Conservation (phyloP, 257 asterid genomes). For the Scutellaria baicalensis region DNA sequence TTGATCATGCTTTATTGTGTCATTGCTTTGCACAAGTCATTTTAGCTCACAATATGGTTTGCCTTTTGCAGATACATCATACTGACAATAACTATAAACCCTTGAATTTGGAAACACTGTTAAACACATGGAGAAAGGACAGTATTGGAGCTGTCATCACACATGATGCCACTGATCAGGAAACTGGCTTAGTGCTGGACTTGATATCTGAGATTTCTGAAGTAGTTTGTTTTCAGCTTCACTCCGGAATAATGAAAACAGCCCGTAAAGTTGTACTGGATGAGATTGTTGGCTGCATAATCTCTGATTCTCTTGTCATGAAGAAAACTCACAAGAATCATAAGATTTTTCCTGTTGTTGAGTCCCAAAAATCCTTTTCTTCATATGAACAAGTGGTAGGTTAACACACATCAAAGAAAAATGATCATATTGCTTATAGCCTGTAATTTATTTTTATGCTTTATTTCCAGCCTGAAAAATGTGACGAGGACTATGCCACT, state of each 20-base stretch:
- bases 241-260: conserved; percentile 72
- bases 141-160: conserved; percentile 26
- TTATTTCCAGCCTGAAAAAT: conserved; percentile 41
- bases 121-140: conserved; percentile 46
- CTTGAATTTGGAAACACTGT: conserved; percentile 49
- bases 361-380: conserved; percentile 25
- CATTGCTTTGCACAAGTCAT: not conserved
- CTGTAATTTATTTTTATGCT: conserved; percentile 1
- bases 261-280: conserved; percentile 79
- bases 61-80: conserved; percentile 63
- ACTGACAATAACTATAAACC: conserved; percentile 43
- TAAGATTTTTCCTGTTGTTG: conserved; percentile 29
- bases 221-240: conserved; percentile 74
- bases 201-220: conserved; percentile 59
- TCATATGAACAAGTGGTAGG: conserved; percentile 36
- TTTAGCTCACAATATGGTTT: conserved; percentile 9
- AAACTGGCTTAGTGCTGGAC: conserved; percentile 25
- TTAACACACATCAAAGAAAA: not conserved
- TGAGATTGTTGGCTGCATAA: conserved; percentile 70
- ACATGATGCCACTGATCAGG: conserved; percentile 30
- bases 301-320: conserved; percentile 48
- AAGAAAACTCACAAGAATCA: conserved; percentile 43
- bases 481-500: conserved; percentile 25
- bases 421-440: not conserved
- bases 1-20: not conserved